A percentile compares a stretch with the other conserved stretches of the same genome.
Conservation (phyloP, 129 eudicot genomes). For the Escallonia herrerae region DNA sequence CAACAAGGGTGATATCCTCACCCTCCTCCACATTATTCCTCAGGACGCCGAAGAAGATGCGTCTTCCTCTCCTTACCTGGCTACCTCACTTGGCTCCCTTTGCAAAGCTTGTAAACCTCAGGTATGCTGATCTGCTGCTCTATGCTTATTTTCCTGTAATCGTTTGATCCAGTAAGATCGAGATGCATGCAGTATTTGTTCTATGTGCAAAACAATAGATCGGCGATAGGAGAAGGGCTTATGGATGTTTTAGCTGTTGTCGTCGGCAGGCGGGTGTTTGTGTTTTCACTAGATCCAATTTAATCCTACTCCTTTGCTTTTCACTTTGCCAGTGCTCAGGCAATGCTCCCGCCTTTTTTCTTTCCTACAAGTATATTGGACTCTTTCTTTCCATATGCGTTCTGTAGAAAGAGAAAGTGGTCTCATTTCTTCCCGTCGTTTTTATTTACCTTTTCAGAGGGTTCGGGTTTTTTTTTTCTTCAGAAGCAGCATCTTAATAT, state of each 20-base stretch:
- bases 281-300: conserved; percentile 1
- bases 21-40: conserved; percentile 64
- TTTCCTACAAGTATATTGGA: neutral
- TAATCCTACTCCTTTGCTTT: neutral
- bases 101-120: conserved; percentile 89
- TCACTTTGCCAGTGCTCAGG: neutral
- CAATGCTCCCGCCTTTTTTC: neutral
- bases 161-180: too few species aligned
- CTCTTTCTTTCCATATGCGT: neutral
- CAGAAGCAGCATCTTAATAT: too few species aligned
- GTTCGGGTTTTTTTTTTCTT: neutral
- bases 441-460: neutral
- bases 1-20: conserved; percentile 75
- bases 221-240: too few species aligned
- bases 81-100: conserved; percentile 64
- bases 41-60: neutral
- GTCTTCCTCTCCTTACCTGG: conserved; percentile 28
- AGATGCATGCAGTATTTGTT: too few species aligned
- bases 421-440: conserved; percentile 1
- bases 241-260: too few species aligned
- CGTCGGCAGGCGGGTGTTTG: neutral
- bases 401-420: neutral
- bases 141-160: too few species aligned
- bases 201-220: too few species aligned
- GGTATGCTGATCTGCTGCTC: conserved; percentile 21